Base-by-base conservation (phyloP, 352 stramenopile genomes). In the Globisporangium solare region DNA sequence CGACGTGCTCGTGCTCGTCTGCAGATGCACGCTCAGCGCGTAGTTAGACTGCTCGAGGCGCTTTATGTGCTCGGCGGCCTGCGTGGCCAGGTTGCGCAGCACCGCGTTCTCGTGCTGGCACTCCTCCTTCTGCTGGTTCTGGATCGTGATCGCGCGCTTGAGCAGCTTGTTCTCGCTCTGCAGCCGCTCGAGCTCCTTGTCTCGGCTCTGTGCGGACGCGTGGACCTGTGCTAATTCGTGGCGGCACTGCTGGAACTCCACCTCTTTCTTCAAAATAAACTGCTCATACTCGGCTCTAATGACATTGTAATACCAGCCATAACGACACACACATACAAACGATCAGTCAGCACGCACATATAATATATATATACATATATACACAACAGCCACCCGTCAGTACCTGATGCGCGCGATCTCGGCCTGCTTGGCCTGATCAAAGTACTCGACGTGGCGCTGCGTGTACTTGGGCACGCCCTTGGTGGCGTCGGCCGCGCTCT, bases 91-190 rank as follows among this genome's bases (percentile, higher is more conserved):
- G 18, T 71, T 65, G 54, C 89, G 91, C 49, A 95, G 76, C 58
- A 86, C 59, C 17, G 63, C 48, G 67, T 92, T 93, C 56, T 95
- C 85, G 15, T 83, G 68, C 61, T 77, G 60, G 12, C 76, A 80
- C 54, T 93, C 85, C 27, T 92, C 83, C 58, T 95, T 95, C 61
- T 93, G 85, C 66, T 93, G 81, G 66, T 79, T 93, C 62, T 95
- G 85, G 69, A 95, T 95, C 48, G 68, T 77, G 54, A 95, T 83
- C 20, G 85, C 85, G 39, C 85, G 83, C 63, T 92, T 91, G 24
- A 95, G 68, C 48, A 95, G 64, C 66, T 82, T 84, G 71, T 92
- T 95, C 61, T 95, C 85, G n/a, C 70, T 65, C 48, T 84, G 65
- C n/a, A 93, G 66, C 24, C 84, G 73, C 56, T 83, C 74, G 17